Evolutionary conservation across 2,329 filamentous ascomycete species (phyloP), one percentile per base, ranked within the genome.

Genomic region (Trichoderma breve): DNA sequence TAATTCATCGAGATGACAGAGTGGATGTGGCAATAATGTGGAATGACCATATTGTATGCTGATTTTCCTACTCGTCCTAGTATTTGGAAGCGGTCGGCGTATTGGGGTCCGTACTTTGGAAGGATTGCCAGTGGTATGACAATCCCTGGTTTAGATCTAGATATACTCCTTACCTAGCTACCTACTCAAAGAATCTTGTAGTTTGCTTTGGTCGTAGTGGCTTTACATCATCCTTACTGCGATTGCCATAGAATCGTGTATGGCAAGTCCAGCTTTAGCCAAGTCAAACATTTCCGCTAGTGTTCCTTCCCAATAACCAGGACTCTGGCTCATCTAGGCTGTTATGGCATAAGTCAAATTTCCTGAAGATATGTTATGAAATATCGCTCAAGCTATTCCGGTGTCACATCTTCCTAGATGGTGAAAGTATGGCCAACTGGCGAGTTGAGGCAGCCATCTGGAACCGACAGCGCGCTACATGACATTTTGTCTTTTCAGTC

Each of bases 321-420:
- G 14, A 0, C 24, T 24, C 8, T 7, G 3, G 1, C 47, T 24
- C 11, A 6, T 11, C 21, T 3, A 1, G 1, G 4, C 1, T 6
- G 24, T 53, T 2, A 14, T 24, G 47, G 3, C 11, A 53, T 2
- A 11, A 12, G 6, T 0, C 9, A 12, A 24, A 9, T 24, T 21
- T 51, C 5, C 4, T 21, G 4, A 24, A 24, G 6, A 53, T 6
- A 24, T 14, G 6, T 24, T 24, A 2, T 11, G 24, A 24, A 53
- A 12, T 53, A 24, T 5, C 1, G 24, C 24, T 2, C n/a, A 14
- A 24, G 3, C 8, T 24, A 24, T 12, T 2, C 2, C 39, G 7
- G 8, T 7, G 39, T n/a, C 39, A n/a, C 39, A 39, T 43, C 3
- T 12, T 21, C 43, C n/a, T 12, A 12, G 43, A 51, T 51, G 21